Base-by-base conservation (phyloP, 2,329 filamentous ascomycete species). In the Epichloe hybrida region DNA sequence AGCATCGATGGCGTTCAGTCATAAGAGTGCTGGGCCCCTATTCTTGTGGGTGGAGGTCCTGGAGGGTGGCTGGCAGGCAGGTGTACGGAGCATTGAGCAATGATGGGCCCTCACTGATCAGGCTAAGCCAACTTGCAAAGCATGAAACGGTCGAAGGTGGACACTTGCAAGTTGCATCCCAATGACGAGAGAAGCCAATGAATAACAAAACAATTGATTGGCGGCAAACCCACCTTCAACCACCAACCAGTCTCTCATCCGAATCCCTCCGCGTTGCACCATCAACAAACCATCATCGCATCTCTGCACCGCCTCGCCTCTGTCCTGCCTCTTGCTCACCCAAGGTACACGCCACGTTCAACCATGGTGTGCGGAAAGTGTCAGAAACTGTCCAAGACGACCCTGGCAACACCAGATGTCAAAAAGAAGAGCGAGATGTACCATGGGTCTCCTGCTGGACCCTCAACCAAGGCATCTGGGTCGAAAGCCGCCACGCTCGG, bases 391-490 rank as follows among this genome's bases (percentile, higher is more conserved):
- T 67, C 75, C 50, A 79, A 79, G 64, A 83, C 80, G 13, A 59
- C 57, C 17, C 74, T 84, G 51, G 79, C 77, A 54, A 84, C 80
- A 0, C 80, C 80, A 0, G 76, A 72, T 31, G 80, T 84, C 54
- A 84, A 83, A 66, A 80, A 79, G 67, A 83, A 80, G 71, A 78
- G 66, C 60, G 80, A 84, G 49, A 79, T 83, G 68, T 83, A 83
- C 63, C 76, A 79, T 59, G 80, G 80, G 46, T 83, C 79, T 2
- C 66, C 77, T 1, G 69, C 75, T 13, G 50, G 36, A 34, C 52
- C 55, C 12, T 68, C 70, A 21, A 62, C 71, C 51, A 62, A 66
- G 54, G 53, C 63, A 17, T 61, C 64, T 46, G 63, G 62, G 45
- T 67, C 69, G 53, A 73, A 70, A 50, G 72, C 75, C 21, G 68